A percentile compares a stretch with the other conserved stretches of the same genome.
Conservation (phyloP, 2,329 filamentous ascomycete genomes). For the Chaetomium sp. region DNA sequence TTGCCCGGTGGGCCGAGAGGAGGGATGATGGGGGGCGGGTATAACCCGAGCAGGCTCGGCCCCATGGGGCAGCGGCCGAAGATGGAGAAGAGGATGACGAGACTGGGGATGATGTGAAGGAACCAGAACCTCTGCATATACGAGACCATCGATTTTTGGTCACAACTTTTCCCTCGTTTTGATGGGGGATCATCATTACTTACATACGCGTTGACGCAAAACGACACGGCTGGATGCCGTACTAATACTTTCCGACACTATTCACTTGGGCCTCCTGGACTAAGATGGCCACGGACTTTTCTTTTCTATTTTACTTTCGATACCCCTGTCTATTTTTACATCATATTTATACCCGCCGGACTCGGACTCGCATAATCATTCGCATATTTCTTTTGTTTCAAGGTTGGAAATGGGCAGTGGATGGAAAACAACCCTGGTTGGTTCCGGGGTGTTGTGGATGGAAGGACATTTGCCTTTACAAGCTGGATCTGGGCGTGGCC, state of each 20-base stretch:
- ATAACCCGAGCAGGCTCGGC: conserved; percentile 28
- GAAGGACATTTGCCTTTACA: no score
- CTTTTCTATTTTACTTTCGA: conserved; percentile 9
- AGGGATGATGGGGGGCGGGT: background rate
- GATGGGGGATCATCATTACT: background rate
- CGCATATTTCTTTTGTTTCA: background rate
- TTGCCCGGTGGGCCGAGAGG: conserved; percentile 11
- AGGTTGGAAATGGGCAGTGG: background rate
- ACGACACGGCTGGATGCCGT: conserved; percentile 6
- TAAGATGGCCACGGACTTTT: background rate
- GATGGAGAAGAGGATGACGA: conserved; percentile 59
- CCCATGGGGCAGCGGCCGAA: conserved; percentile 36
- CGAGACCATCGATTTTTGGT: background rate
- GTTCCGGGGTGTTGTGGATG: no score
- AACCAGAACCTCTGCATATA: background rate
- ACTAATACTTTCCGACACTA: background rate
- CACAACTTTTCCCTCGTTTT: background rate
- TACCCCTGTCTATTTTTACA: conserved; percentile 10
- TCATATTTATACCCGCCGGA: conserved; percentile 20
- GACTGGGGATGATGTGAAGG: conserved; percentile 49
- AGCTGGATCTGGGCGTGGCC: no score
- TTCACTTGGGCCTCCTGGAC: conserved; percentile 5
- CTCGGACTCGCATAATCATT: conserved; percentile 6
- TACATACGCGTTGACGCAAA: conserved; percentile 3
- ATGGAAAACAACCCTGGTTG: background rate